These are phyloP conservation scores for Aspergillus vadensis DNA, from an alignment of 2,329 filamentous ascomycete species.

Conservation along the genomic window DNA sequence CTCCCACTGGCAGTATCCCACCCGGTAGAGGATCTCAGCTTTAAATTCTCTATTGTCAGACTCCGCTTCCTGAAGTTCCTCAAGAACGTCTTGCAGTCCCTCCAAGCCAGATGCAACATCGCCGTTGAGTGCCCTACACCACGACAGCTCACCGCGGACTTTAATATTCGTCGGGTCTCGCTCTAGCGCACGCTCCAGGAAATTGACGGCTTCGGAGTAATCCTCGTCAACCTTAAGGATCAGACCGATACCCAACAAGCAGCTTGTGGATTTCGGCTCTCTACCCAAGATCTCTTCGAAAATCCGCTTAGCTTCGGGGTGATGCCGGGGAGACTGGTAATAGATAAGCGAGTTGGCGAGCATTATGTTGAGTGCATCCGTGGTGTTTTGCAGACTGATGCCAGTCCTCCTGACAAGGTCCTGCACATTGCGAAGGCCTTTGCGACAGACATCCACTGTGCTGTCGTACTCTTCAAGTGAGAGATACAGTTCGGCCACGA, in stretches of 20 bases:
- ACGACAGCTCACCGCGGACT: slow-evolving; percentile 83
- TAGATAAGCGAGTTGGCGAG: slow-evolving; percentile 88
- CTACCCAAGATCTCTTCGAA: slow-evolving; percentile 80
- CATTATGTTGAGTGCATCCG: slow-evolving; percentile 72
- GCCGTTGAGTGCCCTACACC: slow-evolving; percentile 84
- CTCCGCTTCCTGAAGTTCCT: slow-evolving; percentile 64
- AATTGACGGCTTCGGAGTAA: slow-evolving; percentile 77
- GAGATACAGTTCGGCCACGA: slow-evolving; percentile 82
- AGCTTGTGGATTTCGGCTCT: slow-evolving; percentile 74
- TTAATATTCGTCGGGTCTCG: slow-evolving; percentile 74
- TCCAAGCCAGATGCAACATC: slow-evolving; percentile 68
- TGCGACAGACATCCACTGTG: slow-evolving; percentile 76
- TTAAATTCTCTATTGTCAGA: slow-evolving; percentile 69
- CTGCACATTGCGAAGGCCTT: slow-evolving; percentile 64
- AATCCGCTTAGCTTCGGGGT: slow-evolving; percentile 80
- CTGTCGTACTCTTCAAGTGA: slow-evolving; percentile 82
- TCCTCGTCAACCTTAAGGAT: slow-evolving; percentile 94
- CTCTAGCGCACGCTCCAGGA: slow-evolving; percentile 72
- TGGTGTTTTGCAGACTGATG: slow-evolving; percentile 66
- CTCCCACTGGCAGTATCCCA: slow-evolving; percentile 87
- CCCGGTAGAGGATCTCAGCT: slow-evolving; percentile 80
- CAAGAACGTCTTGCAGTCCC: slow-evolving; percentile 71
- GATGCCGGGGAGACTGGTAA: slow-evolving; percentile 85
- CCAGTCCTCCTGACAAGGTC: slow-evolving; percentile 68
- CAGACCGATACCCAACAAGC: slow-evolving; percentile 84